Conservation (phyloP, 306 rosid species). For the Aeschynomene evenia region DNA sequence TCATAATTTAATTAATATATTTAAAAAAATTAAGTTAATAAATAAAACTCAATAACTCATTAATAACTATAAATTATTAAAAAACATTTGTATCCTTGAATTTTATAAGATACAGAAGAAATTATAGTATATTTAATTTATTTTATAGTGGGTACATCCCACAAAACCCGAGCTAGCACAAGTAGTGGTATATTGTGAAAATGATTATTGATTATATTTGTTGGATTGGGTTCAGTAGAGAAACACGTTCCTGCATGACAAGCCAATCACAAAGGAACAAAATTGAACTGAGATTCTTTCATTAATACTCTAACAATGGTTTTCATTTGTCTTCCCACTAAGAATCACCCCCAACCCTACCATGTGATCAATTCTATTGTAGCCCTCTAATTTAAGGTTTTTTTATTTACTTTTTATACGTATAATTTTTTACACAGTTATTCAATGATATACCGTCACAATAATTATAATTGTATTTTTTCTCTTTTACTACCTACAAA, state of each 20-base stretch:
- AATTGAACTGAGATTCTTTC: slow-evolving; percentile 76
- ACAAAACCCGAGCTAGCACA: slow-evolving; percentile 32
- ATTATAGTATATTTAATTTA: too few species aligned
- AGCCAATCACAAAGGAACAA: slow-evolving; percentile 50
- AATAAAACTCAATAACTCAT: too few species aligned
- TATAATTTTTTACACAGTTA: too few species aligned
- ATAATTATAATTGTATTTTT: too few species aligned
- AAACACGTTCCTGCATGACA: slow-evolving; percentile 68
- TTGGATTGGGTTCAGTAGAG: slow-evolving; percentile 40
- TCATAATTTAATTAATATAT: too few species aligned
- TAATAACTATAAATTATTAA: too few species aligned
- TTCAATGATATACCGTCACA: too few species aligned
- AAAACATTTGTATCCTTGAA: too few species aligned
- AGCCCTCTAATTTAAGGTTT: slow-evolving; percentile 31
- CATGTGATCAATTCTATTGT: slow-evolving; percentile 89
- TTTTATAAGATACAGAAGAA: too few species aligned
- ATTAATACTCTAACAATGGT: slow-evolving; percentile 37
- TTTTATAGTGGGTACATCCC: slow-evolving; percentile 27
- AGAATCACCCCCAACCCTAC: slow-evolving; percentile 45
- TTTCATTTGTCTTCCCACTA: slow-evolving; percentile 51
- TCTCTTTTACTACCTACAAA: too few species aligned
- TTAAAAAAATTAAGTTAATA: too few species aligned
- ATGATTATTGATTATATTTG: slow-evolving; percentile 36
- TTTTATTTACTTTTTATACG: too few species aligned
- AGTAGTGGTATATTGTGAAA: slow-evolving; percentile 21